Conservation (phyloP, 345 rosid species). For the Heritiera fomes region DNA sequence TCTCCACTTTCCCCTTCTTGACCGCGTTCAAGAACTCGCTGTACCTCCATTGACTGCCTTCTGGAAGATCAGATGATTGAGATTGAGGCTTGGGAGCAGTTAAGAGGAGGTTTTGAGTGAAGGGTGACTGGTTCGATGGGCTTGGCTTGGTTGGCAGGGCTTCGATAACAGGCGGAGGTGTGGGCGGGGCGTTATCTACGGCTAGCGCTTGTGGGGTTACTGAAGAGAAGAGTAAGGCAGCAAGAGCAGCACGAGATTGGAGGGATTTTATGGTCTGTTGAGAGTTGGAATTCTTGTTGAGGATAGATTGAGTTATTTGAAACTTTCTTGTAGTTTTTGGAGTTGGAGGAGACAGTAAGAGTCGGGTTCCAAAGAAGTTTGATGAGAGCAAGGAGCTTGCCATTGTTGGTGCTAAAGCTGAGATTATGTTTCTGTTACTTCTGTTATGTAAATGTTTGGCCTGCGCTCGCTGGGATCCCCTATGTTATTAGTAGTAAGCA, state of each 20-base stretch:
- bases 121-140: slow-evolving; percentile 43
- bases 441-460: too few relatives aligned
- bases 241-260: slow-evolving; percentile 41
- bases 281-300: slow-evolving; percentile 29
- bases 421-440: background rate
- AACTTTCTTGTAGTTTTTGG: slow-evolving; percentile 48
- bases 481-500: too few relatives aligned
- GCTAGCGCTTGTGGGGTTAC: slow-evolving; percentile 53
- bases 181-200: slow-evolving; percentile 36
- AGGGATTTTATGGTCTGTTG: slow-evolving; percentile 2
- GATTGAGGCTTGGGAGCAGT: slow-evolving; percentile 67
- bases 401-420: slow-evolving; percentile 37
- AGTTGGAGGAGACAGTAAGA: slow-evolving; percentile 49
- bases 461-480: background rate
- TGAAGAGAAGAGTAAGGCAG: slow-evolving; percentile 55
- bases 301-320: slow-evolving; percentile 28
- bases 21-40: slow-evolving; percentile 77
- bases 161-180: slow-evolving; percentile 44
- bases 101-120: slow-evolving; percentile 45
- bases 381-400: slow-evolving; percentile 46
- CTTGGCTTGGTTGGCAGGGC: slow-evolving; percentile 45
- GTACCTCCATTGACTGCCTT: slow-evolving; percentile 71
- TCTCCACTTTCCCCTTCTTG: slow-evolving; percentile 68
- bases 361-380: slow-evolving; percentile 40
- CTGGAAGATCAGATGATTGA: slow-evolving; percentile 54